Conservation (phyloP, 2,329 filamentous ascomycete species). For the Arthroderma sp. region DNA sequence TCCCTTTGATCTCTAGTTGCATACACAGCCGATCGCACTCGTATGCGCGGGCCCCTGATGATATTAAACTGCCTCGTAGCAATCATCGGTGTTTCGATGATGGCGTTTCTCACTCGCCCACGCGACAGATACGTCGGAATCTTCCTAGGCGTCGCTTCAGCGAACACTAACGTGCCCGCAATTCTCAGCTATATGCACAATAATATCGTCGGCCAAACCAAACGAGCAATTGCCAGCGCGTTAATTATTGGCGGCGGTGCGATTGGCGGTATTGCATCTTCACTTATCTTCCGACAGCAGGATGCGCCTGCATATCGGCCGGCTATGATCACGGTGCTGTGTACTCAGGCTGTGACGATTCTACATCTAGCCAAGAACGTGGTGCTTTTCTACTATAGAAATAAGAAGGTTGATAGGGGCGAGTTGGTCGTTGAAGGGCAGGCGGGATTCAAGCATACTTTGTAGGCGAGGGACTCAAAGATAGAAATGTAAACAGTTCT, state of each 20-base stretch:
- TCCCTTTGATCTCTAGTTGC: constrained; percentile 50
- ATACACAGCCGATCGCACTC: constrained; percentile 30
- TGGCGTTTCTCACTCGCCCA: constrained; percentile 46
- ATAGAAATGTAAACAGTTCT: too few relatives aligned
- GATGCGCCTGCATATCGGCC: constrained; percentile 11
- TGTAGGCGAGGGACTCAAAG: background rate
- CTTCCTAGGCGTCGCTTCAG: constrained; percentile 56
- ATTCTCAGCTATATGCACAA: constrained; percentile 28
- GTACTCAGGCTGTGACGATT: background rate
- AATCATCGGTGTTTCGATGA: constrained; percentile 53
- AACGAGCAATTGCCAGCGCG: constrained; percentile 61
- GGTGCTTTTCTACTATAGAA: constrained; percentile 3
- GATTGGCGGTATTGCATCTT: constrained; percentile 58
- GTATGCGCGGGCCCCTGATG: constrained; percentile 50
- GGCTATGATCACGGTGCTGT: constrained; percentile 4
- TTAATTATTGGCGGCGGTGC: constrained; percentile 61
- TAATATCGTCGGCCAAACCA: constrained; percentile 53
- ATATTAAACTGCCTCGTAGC: constrained; percentile 49
- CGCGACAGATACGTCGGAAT: constrained; percentile 54
- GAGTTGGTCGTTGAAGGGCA: constrained; percentile 7
- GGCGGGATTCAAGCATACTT: constrained; percentile 9
- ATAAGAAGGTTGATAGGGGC: constrained; percentile 9
- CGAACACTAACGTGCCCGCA: constrained; percentile 58
- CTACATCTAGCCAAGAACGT: background rate
- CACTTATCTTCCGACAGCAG: constrained; percentile 47